Conservation (phyloP, 2,329 filamentous ascomycete genomes). For the Ophiostoma novo-ulmi region DNA sequence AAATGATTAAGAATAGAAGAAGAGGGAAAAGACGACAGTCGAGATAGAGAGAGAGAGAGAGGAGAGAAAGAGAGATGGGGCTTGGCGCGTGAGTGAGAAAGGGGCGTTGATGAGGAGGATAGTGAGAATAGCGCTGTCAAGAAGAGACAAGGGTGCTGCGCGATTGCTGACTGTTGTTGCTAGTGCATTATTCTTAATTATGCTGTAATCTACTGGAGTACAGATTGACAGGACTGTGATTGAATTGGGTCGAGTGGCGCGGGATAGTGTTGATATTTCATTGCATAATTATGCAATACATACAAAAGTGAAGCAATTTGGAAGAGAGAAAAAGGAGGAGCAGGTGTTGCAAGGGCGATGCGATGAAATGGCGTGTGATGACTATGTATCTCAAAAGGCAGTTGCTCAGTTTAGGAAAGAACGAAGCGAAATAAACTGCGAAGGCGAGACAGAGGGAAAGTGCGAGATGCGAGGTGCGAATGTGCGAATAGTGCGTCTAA, state of each 20-base stretch:
- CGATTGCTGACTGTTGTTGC: neutral
- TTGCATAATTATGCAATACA: neutral
- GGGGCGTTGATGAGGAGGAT: neutral
- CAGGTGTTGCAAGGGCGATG: neutral
- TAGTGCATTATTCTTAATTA: neutral
- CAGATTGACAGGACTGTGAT: no score
- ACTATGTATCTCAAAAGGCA: neutral
- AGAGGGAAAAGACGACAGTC: neutral
- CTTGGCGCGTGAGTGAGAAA: slow-evolving; percentile 5
- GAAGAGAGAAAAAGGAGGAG: neutral
- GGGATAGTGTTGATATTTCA: neutral
- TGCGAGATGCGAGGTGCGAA: neutral
- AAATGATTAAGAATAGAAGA: neutral
- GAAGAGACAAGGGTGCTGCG: neutral
- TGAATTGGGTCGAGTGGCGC: neutral
- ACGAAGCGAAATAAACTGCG: neutral
- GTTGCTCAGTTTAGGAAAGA: neutral
- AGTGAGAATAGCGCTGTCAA: neutral
- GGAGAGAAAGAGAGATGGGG: neutral
- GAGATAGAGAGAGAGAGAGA: neutral
- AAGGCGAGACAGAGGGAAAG: neutral
- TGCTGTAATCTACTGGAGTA: neutral
- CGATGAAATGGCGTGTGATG: neutral
- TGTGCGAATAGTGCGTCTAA: neutral
- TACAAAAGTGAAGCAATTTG: slow-evolving; percentile 1